Evolutionary conservation across 2,329 filamentous ascomycete species (phyloP).

Genomic region (Xylaria sp.): DNA sequence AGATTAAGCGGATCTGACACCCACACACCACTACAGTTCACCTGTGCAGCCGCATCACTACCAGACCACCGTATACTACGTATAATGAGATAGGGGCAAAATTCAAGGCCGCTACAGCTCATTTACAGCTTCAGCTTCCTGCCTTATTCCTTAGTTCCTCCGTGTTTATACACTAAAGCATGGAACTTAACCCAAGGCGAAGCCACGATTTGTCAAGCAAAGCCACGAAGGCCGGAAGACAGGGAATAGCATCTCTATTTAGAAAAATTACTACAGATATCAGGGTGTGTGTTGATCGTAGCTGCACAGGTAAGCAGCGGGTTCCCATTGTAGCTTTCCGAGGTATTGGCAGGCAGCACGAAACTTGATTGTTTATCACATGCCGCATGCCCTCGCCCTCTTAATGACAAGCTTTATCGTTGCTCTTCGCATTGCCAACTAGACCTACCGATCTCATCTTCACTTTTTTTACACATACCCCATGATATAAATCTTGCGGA

Average conservation of each 20-base stretch:
- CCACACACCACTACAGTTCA: conserved; percentile 9
- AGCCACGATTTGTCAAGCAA: conserved; percentile 33
- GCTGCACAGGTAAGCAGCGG: conserved; percentile 33
- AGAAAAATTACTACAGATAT: conserved; percentile 36
- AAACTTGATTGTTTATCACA: conserved; percentile 31
- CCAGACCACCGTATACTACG: background rate
- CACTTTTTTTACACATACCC: conserved; percentile 3
- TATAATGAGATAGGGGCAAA: conserved; percentile 24
- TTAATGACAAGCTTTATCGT: conserved; percentile 16
- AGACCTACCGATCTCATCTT: background rate
- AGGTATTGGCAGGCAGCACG: conserved; percentile 20
- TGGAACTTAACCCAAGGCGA: conserved; percentile 22
- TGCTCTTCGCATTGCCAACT: conserved; percentile 7
- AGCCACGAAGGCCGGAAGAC: conserved; percentile 14
- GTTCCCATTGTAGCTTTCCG: conserved; percentile 37
- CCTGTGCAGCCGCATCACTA: conserved; percentile 8
- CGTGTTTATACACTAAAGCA: conserved; percentile 10
- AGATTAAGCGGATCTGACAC: conserved; percentile 21
- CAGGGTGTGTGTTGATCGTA: conserved; percentile 28
- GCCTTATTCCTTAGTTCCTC: conserved; percentile 7
- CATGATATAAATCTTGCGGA: conserved; percentile 7
- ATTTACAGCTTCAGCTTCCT: conserved; percentile 17
- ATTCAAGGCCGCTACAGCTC: conserved; percentile 10
- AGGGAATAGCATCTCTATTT: conserved; percentile 33
- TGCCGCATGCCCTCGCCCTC: conserved; percentile 17